These are phyloP conservation scores for Linnemannia schmuckeri DNA, from an alignment of 192 early-diverging fungal genomes.

Conservation along the genomic window DNA sequence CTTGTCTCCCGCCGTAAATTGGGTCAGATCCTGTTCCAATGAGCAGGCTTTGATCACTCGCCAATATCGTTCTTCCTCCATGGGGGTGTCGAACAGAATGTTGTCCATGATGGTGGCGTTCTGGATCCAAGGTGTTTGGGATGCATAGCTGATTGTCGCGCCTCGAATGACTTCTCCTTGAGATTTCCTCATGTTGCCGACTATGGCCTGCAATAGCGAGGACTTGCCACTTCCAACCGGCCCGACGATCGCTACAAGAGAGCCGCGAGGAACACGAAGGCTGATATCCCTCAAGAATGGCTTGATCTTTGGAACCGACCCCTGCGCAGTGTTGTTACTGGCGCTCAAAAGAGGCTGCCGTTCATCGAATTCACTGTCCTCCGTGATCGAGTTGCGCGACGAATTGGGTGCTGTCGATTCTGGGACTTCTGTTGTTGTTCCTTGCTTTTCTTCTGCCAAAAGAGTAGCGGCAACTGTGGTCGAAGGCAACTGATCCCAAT, in stretches of 20 bases:
- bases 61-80: constrained; percentile 63
- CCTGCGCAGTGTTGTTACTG: background rate
- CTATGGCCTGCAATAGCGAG: constrained; percentile 83
- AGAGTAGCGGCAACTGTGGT: background rate
- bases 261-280: constrained; percentile 33
- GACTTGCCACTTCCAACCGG: constrained; percentile 89
- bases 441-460: background rate
- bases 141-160: constrained; percentile 81
- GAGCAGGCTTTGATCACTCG: constrained; percentile 71
- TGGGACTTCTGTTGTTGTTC: background rate
- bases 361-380: constrained; percentile 10
- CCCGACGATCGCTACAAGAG: constrained; percentile 86
- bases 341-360: constrained; percentile 11
- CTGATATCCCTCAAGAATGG: constrained; percentile 60
- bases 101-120: constrained; percentile 79
- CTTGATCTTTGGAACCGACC: constrained; percentile 29
- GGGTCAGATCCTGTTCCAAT: constrained; percentile 66
- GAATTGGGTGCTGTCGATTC: background rate
- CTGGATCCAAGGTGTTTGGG: constrained; percentile 93
- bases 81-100: constrained; percentile 77
- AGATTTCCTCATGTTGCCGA: constrained; percentile 82
- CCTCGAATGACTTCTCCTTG: constrained; percentile 70
- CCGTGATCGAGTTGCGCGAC: background rate
- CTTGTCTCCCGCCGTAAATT: constrained; percentile 67
- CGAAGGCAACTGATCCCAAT: constrained; percentile 69